Evolutionary conservation across 2,329 filamentous ascomycete genomes (phyloP), one percentile per base, ranked within the genome.

Genomic region (Colletotrichum tropicicola): DNA sequence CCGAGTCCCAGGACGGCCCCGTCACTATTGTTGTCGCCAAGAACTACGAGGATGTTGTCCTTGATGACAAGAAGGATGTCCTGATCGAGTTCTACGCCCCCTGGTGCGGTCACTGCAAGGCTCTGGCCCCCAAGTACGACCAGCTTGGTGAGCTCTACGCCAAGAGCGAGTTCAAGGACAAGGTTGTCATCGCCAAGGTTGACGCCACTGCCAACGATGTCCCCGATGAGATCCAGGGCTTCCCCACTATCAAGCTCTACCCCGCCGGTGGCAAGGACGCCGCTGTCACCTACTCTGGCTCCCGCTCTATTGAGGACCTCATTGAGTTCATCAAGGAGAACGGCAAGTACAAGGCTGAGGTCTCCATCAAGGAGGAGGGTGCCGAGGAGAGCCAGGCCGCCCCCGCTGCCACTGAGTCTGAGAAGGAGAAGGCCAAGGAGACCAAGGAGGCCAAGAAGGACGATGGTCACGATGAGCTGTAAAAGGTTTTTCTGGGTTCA

Each of bases 61-160:
- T 98, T 59, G 91, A 99, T 77, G 91, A 97, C 80, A 87, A 91
- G 77, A 98, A 98, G 91, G 96, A 99, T 80, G 96, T 99, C 65
- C 88, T 99, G 71, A 83, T 99, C 69, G 96, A 99, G 86, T 98
- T 97, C 85, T 99, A 99, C 84, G 96, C 96, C 65, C 96, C 96
- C 69, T 99, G 96, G 96, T 99, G 96, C 79, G 96, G 96, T 73
- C 96, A 99, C 89, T 99, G 96, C 93, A 98, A 98, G 89, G 94
- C 89, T 80, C 91, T 99, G 68, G 95, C 96, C 61, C 96, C 96
- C 74, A 91, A 97, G 80, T 99, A 98, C 81, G 96, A 99, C 69
- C 93, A 98, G 80, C 92, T 99, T 65, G 96, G 88, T 60, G 80
- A 85, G 65, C 85, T 89, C 65, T 98, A 93, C 83, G 85, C 89